Evolutionary conservation across 2,329 filamentous ascomycete species (phyloP), one percentile per base, ranked within the genome.

Genomic region (Cordyceps cicadae): DNA sequence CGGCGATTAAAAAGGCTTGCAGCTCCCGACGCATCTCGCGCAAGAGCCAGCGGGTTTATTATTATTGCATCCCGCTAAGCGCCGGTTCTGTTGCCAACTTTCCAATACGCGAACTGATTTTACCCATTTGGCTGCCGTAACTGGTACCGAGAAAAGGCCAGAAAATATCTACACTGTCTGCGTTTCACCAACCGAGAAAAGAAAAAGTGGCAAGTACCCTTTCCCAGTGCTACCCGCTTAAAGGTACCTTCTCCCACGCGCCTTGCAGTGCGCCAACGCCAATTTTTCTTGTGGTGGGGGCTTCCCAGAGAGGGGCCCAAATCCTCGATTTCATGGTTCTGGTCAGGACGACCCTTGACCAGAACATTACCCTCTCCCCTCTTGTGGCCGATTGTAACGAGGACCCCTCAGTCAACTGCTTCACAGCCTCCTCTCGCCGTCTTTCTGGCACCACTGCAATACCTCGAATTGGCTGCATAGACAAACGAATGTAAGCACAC

Each of bases 11-110:
- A 48, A 41, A 50, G 17, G 3, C 32, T 12, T 34, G 37, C 24
- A 14, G 26, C 14, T 59, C 14, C 48, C 12, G 7, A 9, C 6
- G 2, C 29, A 21, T 32, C 46, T 49, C 8, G 29, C 29, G 29
- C 19, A 34, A 59, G 29, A 29, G 29, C 19, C 15, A 15, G 64
- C 70, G 70, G 70, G 70, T 74, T 74, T 74, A 74, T 74, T 71
- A 69, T 74, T 75, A 74, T 75, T 71, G 71, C 72, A 70, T 65
- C 68, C 70, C 71, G 70, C 43, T 46, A n/a, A 43, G 61, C 64
- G 63, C 46, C 34, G 41, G 26, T 12, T 37, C 41, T 11, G 21
- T 14, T 21, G 21, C 45, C 45, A 21, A 17, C 11, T 12, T 26
- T 21, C 29, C 3, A 17, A 19, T 43, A 17, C 14, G 15, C 19